Conservation (phyloP, 192 early-diverging fungal genomes). For the Coemansia reversa region DNA sequence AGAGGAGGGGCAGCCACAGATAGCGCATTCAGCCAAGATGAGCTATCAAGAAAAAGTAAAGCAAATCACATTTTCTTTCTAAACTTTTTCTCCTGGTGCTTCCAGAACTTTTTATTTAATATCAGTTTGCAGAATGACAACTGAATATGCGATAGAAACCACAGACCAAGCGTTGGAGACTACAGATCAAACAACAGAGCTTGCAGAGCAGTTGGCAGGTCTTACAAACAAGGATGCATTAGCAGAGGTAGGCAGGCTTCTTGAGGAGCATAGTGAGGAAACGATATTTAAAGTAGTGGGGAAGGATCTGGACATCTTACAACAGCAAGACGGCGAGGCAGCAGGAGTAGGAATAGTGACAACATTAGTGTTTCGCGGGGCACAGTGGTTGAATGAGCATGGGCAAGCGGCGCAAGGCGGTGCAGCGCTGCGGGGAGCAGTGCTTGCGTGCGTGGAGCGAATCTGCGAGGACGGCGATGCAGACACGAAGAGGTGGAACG, state of each 20-base stretch:
- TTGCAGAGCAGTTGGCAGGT: not conserved
- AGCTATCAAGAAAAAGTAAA: too few relatives aligned
- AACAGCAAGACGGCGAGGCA: not conserved
- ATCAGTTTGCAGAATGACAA: not conserved
- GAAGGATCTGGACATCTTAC: conserved; percentile 11
- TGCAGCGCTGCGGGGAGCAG: not conserved
- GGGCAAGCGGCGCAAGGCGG: too few relatives aligned
- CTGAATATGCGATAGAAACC: not conserved
- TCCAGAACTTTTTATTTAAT: too few relatives aligned
- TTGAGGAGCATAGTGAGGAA: conserved; percentile 12
- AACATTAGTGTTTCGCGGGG: too few relatives aligned
- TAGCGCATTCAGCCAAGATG: too few relatives aligned
- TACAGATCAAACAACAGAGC: conserved; percentile 1
- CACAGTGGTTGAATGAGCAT: too few relatives aligned
- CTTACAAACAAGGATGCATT: conserved; percentile 16
- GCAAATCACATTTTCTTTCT: too few relatives aligned
- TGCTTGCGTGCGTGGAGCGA: conserved; percentile 30
- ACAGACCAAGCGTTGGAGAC: not conserved
- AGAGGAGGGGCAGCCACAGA: too few relatives aligned
- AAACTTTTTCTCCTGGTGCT: too few relatives aligned
- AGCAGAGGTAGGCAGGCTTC: conserved; percentile 22
- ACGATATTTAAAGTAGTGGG: conserved; percentile 29
- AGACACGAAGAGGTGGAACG: conserved; percentile 16
- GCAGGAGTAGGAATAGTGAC: too few relatives aligned
- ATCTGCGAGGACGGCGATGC: conserved; percentile 38